Conservation (phyloP, 2,329 filamentous ascomycete genomes). For the Diatrype stigma region DNA sequence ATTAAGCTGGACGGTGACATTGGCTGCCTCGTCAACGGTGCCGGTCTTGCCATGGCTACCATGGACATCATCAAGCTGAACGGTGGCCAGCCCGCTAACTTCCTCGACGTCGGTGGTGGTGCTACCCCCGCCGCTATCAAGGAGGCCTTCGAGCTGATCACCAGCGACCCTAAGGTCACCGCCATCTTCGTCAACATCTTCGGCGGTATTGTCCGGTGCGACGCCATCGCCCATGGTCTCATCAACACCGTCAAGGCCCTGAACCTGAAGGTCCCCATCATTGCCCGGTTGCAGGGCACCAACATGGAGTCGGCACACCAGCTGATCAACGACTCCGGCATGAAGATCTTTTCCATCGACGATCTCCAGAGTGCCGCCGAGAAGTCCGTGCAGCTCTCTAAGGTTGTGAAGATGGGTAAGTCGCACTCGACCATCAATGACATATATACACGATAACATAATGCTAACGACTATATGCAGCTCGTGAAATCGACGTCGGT, state of each 20-base stretch:
- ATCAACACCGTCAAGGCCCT: slow-evolving; percentile 93
- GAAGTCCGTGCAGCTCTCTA: slow-evolving; percentile 98
- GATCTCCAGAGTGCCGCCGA: slow-evolving; percentile 96
- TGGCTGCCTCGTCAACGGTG: slow-evolving; percentile 97
- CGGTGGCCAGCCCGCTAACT: slow-evolving; percentile 93
- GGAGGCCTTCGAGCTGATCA: slow-evolving; percentile 98
- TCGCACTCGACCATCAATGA: slow-evolving; percentile 17
- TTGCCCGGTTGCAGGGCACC: slow-evolving; percentile 94
- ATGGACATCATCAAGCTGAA: slow-evolving; percentile 99
- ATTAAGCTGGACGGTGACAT: slow-evolving; percentile 99
- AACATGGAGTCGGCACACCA: slow-evolving; percentile 95
- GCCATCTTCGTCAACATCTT: slow-evolving; percentile 99
- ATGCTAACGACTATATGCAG: slow-evolving; percentile 38
- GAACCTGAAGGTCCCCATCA: slow-evolving; percentile 94
- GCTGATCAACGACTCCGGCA: slow-evolving; percentile 90
- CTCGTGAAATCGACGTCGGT: slow-evolving; percentile 93
- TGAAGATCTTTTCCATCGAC: slow-evolving; percentile 99
- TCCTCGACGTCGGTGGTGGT: slow-evolving; percentile 97
- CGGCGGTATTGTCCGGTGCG: slow-evolving; percentile 96
- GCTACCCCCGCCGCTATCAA: slow-evolving; percentile 95
- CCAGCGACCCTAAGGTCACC: slow-evolving; percentile 94
- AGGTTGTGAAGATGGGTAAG: slow-evolving; percentile 97
- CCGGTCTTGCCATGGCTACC: slow-evolving; percentile 98
- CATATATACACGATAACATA: slow-evolving; percentile 10
- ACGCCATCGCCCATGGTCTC: slow-evolving; percentile 92